Evolutionary conservation across 2,329 filamentous ascomycete species (phyloP), one percentile per base, ranked within the genome.

Genomic region (Colletotrichum chlorophyti): DNA sequence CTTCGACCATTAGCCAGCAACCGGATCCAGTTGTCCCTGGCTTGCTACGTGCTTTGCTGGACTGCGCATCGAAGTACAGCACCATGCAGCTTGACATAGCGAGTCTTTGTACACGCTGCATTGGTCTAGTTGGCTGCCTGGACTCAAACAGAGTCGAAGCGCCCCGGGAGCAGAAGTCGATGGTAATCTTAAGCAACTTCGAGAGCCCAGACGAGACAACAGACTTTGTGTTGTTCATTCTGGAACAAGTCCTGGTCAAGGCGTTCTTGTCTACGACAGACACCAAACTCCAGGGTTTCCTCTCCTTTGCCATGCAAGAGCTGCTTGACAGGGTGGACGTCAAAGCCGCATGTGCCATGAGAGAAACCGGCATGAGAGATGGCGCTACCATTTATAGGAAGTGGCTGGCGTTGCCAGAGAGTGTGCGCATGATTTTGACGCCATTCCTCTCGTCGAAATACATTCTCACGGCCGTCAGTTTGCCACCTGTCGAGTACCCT

Each of bases 241-340:
- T 99, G 14, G 89, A 97, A 67, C 84, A 96, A 68, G 89, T 97
- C 7, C 79, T 99, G 10, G 92, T 98, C 23, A 93, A 93, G 60
- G 90, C 93, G 1, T 99, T 99, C 69, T 79, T 96, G 38, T 96
- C 94, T 1, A 90, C 91, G 1, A 95, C 90, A 0, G 96, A 97
- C 70, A 90, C 93, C 2, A 88, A 87, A 63, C 83, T 93, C 6
- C 95, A 98, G 72, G 93, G 93, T 0, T 97, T 96, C 69, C 81
- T 99, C 15, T 94, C 94, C 1, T 99, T 91, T 73, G 91, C 90
- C 2, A 97, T 99, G 87, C 95, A 99, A 72, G 90, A 96, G 66
- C 82, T 98, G 35, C 82, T 98, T 4, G 87, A 88, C 40, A 86
- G 89, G 64, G 91, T 90, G 67, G 88, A 90, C 24, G 88, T 97